Conservation (phyloP, 495 filamentous ascomycete species). For the Trichoderma gamsii region DNA sequence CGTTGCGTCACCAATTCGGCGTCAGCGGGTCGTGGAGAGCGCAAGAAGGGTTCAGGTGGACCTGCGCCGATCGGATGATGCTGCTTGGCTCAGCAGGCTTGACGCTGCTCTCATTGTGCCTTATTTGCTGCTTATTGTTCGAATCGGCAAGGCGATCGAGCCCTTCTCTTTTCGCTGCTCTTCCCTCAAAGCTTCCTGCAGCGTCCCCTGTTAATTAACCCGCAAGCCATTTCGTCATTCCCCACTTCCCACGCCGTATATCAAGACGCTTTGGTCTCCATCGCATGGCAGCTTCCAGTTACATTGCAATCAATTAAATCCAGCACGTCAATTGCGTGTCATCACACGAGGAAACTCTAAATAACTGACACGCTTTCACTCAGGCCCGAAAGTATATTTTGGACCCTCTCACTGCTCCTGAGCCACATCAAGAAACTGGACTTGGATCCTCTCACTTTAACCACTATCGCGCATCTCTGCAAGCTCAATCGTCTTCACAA, state of each 20-base stretch:
- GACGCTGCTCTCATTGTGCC: not conserved
- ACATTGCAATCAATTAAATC: not conserved
- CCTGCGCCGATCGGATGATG: constrained; percentile 1
- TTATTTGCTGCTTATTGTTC: not conserved
- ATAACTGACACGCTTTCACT: not conserved
- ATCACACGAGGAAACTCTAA: too few species aligned
- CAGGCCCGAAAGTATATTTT: constrained; percentile 53
- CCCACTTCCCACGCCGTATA: constrained; percentile 3
- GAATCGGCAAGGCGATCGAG: not conserved
- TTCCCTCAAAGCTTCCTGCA: too few species aligned
- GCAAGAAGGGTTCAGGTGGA: not conserved
- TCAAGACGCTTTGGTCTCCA: not conserved
- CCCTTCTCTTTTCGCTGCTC: not conserved
- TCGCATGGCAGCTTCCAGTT: not conserved
- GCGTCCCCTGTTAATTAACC: not conserved
- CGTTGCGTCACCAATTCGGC: constrained; percentile 7
- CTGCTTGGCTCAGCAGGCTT: not conserved
- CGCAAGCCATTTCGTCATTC: constrained; percentile 26
- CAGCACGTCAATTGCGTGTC: not conserved
- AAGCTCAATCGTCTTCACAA: not conserved
- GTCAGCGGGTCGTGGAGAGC: not conserved
- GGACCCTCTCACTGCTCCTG: constrained; percentile 50
- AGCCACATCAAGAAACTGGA: constrained; percentile 49
- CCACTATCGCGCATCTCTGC: constrained; percentile 19
- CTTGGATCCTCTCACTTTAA: constrained; percentile 42